These are phyloP conservation scores for Eutypella sp. DNA, from an alignment of 2,329 filamentous ascomycete species.

Conservation along the genomic window DNA sequence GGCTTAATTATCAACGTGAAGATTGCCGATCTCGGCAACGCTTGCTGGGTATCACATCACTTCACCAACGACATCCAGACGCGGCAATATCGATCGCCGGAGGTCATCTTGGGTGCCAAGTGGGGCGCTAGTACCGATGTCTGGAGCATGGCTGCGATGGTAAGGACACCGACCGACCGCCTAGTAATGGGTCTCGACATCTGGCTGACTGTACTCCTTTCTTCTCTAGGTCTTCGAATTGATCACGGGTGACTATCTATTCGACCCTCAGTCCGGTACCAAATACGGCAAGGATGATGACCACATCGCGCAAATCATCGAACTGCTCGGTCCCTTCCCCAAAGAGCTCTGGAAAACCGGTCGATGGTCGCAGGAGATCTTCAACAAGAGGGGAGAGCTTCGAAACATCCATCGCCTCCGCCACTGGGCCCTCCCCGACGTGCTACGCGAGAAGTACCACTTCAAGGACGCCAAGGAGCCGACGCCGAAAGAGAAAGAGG, in stretches of 20 bases:
- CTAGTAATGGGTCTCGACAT: neutral
- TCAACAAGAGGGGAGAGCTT: conserved; percentile 94
- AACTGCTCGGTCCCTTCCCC: conserved; percentile 88
- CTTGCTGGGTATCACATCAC: conserved; percentile 97
- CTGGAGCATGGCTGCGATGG: conserved; percentile 99
- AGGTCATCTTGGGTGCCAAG: conserved; percentile 93
- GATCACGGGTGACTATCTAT: conserved; percentile 96
- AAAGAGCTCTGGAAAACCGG: conserved; percentile 87
- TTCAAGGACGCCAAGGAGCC: conserved; percentile 78
- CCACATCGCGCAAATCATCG: conserved; percentile 98
- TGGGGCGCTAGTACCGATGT: conserved; percentile 99
- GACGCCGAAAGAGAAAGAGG: conserved; percentile 37
- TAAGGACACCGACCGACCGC: conserved; percentile 41
- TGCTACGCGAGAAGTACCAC: conserved; percentile 94
- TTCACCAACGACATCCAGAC: conserved; percentile 99
- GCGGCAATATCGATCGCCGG: conserved; percentile 91
- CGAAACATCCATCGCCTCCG: conserved; percentile 95
- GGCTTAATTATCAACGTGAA: conserved; percentile 84
- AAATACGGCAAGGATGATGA: conserved; percentile 99
- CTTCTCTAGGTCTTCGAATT: conserved; percentile 96
- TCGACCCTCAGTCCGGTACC: conserved; percentile 95
- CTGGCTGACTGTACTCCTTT: neutral
- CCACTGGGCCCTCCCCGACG: conserved; percentile 92
- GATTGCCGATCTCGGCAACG: conserved; percentile 96
- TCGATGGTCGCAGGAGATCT: conserved; percentile 98